These are phyloP conservation scores for Cercospora zeina DNA, from an alignment of 2,329 filamentous ascomycete genomes.

Conservation along the genomic window DNA sequence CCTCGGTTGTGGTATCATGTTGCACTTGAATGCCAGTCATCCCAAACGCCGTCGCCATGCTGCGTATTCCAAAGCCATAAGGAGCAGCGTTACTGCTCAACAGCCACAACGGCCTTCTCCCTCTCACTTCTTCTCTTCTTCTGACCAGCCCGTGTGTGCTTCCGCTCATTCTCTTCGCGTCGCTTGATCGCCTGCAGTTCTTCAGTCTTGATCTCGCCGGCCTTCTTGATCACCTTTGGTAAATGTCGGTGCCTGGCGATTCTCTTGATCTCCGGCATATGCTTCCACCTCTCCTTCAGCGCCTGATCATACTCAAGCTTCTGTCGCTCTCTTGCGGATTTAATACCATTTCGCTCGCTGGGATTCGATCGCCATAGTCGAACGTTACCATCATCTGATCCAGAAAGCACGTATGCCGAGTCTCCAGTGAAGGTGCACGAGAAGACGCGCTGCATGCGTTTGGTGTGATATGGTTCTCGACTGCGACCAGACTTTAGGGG, in stretches of 20 bases:
- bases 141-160: slow-evolving; percentile 82
- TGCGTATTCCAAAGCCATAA: neutral
- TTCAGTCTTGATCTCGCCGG: slow-evolving; percentile 87
- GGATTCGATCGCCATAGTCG: slow-evolving; percentile 88
- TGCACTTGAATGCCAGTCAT: slow-evolving; percentile 9
- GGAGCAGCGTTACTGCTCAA: slow-evolving; percentile 54
- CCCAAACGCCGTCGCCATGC: slow-evolving; percentile 25
- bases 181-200: slow-evolving; percentile 86
- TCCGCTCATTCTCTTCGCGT: slow-evolving; percentile 89
- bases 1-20: slow-evolving; percentile 13
- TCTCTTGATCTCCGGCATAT: slow-evolving; percentile 93
- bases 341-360: slow-evolving; percentile 78
- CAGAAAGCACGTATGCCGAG: slow-evolving; percentile 82
- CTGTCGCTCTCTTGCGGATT: slow-evolving; percentile 79
- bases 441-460: slow-evolving; percentile 95
- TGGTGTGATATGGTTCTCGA: slow-evolving; percentile 93
- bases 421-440: slow-evolving; percentile 83
- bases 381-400: slow-evolving; percentile 90
- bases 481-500: slow-evolving; percentile 71
- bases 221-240: slow-evolving; percentile 93
- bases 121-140: slow-evolving; percentile 73
- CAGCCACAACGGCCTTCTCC: slow-evolving; percentile 86
- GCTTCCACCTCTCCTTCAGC: slow-evolving; percentile 77
- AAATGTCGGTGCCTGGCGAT: slow-evolving; percentile 90
- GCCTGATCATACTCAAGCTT: slow-evolving; percentile 90